Percentiles rank a stretch among this genome's conserved stretches.
Conservation (phyloP, 202 grass and related monocot species). For the Zizania palustris region DNA sequence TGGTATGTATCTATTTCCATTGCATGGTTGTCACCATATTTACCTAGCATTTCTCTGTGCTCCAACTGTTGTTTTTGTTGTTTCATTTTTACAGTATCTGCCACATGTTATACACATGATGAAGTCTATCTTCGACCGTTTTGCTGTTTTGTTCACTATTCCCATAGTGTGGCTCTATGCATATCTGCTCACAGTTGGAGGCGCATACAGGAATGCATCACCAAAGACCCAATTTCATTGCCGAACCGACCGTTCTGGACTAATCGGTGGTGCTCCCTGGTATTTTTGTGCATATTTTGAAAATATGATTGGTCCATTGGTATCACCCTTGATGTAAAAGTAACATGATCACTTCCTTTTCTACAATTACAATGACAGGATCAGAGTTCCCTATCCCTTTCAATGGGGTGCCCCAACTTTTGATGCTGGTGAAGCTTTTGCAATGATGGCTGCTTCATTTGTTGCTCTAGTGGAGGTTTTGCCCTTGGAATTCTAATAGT, state of each 20-base stretch:
- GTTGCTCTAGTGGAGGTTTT: conserved; percentile 91
- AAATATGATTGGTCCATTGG: background rate
- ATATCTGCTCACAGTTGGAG: conserved; percentile 92
- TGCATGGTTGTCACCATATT: background rate
- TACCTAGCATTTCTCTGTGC: background rate
- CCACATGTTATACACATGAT: conserved; percentile 61
- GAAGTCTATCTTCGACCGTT: conserved; percentile 73
- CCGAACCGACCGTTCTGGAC: conserved; percentile 87
- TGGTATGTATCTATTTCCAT: conserved; percentile 53
- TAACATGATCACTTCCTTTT: conserved; percentile 23
- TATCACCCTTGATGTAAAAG: conserved; percentile 1
- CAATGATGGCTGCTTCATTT: conserved; percentile 99
- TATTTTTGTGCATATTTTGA: conserved; percentile 38
- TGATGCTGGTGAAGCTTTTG: conserved; percentile 98
- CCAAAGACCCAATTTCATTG: conserved; percentile 98
- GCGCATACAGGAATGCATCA: conserved; percentile 82
- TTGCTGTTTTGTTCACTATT: conserved; percentile 93
- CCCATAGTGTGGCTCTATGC: conserved; percentile 98
- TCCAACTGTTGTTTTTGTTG: background rate
- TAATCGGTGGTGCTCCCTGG: conserved; percentile 87
- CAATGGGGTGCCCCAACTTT: conserved; percentile 98
- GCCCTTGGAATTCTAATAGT: conserved; percentile 6
- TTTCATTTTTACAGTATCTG: conserved; percentile 66
- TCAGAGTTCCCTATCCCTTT: conserved; percentile 98
- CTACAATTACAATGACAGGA: conserved; percentile 61